Evolutionary conservation across 257 asterid genomes (phyloP).

Genomic region (Petunia secreta): DNA sequence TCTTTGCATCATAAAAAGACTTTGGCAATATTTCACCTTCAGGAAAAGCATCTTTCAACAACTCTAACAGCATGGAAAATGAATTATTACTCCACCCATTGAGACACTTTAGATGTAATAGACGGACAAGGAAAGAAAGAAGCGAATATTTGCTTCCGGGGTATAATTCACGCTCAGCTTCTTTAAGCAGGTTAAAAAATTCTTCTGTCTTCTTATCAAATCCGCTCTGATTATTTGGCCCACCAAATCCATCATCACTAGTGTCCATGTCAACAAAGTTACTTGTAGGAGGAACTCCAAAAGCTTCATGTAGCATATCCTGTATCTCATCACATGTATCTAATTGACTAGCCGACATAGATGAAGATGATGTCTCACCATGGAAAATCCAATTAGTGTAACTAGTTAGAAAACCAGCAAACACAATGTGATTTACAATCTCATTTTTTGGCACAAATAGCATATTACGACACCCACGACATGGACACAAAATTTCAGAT

Average conservation of each 20-base stretch:
- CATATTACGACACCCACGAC: too few relatives aligned
- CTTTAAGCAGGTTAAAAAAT: not conserved
- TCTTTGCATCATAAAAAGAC: not conserved
- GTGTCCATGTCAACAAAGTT: too few relatives aligned
- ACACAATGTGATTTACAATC: too few relatives aligned
- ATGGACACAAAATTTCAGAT: too few relatives aligned
- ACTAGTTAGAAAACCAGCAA: too few relatives aligned
- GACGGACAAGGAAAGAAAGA: not conserved
- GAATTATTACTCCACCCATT: not conserved
- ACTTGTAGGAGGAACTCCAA: not conserved
- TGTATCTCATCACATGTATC: too few relatives aligned
- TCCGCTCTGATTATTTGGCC: too few relatives aligned
- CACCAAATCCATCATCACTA: too few relatives aligned
- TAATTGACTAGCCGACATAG: too few relatives aligned
- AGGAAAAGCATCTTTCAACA: not conserved
- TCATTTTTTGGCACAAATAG: too few relatives aligned
- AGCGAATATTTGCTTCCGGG: not conserved
- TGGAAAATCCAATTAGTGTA: not conserved
- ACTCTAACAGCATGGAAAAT: not conserved
- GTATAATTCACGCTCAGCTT: not conserved
- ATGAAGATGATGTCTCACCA: too few relatives aligned
- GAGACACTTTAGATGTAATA: not conserved
- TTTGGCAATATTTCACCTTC: not conserved
- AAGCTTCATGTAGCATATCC: not conserved
- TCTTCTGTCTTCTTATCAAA: too few relatives aligned